Base-by-base conservation (phyloP, 495 filamentous ascomycete species). In the Bacidia rubella region DNA sequence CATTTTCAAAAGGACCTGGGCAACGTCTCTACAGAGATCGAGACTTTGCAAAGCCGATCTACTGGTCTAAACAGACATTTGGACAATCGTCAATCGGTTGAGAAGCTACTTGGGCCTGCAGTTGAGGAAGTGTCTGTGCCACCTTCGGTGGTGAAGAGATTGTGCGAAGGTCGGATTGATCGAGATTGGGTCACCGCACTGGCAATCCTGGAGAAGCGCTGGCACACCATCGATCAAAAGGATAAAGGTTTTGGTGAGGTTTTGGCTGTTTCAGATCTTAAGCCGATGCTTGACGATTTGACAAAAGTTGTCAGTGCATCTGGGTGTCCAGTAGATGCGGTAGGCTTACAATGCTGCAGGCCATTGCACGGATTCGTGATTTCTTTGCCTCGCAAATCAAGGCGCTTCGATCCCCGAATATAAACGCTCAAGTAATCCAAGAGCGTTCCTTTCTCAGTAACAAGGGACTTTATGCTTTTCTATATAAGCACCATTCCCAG, bases 351-450 rank as follows among this genome's bases (percentile, higher is more conserved):
- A n/a, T 51, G 1, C 3, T 12, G 11, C 35, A 87, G 81, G 92
- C 89, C n/a, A 72, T 93, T 35, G 89, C 95, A 68, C 76, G 92
- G 54, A 94, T 96, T 65, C 76, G 92, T 41, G 90, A 98, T 64
- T 94, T 93, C 60, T 71, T 97, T 48, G 92, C 96, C 20, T 78
- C 86, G 22, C 88, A 96, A 65, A 90, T 97, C 58, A 93, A 95
- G 62, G 85, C 90, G 0, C 69, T 97, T 35, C 76, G 92, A 35
- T 90, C 92, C 1, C 93, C 93, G 2, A 90, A 86, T 60, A 92
- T 95, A 63, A 97, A 98, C 60, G 86, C 89, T 7, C 93, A 98
- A 60, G 83, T 94, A 26, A 88, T 97, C 35, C 92, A 98, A 62
- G 89, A 95, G 55, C 81, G 89, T 59, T 80, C 81, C 29, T 85